These are phyloP conservation scores for Tuber indicum DNA, from an alignment of 495 filamentous ascomycete species.

Conservation along the genomic window DNA sequence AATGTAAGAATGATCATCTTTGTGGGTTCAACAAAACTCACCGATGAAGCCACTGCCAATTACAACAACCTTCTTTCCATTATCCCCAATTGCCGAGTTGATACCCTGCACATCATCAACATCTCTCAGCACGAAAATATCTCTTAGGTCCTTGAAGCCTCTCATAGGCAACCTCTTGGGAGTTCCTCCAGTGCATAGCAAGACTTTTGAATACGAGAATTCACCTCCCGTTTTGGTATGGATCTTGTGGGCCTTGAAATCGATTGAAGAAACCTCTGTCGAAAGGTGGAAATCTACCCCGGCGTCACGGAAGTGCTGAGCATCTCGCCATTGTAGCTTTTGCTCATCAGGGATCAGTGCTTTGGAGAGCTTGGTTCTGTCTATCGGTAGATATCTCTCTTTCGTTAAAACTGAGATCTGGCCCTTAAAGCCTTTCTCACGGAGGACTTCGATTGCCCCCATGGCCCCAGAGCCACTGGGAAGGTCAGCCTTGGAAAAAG, in stretches of 20 bases:
- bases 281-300: conserved; percentile 61
- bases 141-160: conserved; percentile 77
- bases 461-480: conserved; percentile 68
- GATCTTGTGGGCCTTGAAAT: conserved; percentile 67
- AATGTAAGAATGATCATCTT: conserved; percentile 5
- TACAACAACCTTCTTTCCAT: conserved; percentile 82
- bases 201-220: conserved; percentile 74
- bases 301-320: conserved; percentile 69
- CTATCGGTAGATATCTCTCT: conserved; percentile 78
- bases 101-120: conserved; percentile 71
- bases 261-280: conserved; percentile 68
- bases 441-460: conserved; percentile 71
- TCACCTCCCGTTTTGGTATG: conserved; percentile 63
- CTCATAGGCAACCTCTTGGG: conserved; percentile 71
- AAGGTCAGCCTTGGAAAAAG: neutral
- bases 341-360: conserved; percentile 74
- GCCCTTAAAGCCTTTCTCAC: conserved; percentile 73
- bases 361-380: conserved; percentile 93
- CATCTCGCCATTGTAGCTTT: conserved; percentile 68
- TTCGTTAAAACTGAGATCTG: conserved; percentile 74
- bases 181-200: conserved; percentile 78
- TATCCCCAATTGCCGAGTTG: conserved; percentile 63
- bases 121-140: conserved; percentile 76
- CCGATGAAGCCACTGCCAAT: conserved; percentile 86
- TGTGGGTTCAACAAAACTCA: neutral